These are phyloP conservation scores for Kazachstania martiniae DNA, from an alignment of 805 yeast species.

Conservation along the genomic window DNA sequence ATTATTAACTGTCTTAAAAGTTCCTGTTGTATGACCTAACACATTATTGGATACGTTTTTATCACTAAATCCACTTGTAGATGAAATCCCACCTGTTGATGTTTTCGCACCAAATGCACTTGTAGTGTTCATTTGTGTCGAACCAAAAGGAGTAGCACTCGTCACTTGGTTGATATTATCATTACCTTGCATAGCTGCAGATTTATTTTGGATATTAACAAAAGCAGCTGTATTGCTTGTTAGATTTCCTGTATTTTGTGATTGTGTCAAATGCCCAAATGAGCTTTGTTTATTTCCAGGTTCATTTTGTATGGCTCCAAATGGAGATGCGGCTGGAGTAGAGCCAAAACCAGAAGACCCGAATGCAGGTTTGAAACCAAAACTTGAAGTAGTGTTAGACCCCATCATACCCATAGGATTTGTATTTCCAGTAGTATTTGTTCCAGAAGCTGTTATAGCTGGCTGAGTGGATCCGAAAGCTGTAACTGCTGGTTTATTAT, in stretches of 20 bases:
- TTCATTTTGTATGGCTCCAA: background rate
- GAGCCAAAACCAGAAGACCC: conserved; percentile 12
- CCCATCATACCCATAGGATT: too few relatives aligned
- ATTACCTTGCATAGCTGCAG: background rate
- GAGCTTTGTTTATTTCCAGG: background rate
- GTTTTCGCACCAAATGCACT: conserved; percentile 1
- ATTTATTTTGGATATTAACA: conserved; percentile 1
- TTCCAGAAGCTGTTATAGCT: too few relatives aligned
- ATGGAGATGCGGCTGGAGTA: conserved; percentile 1
- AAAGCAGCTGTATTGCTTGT: conserved; percentile 10
- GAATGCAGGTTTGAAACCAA: too few relatives aligned
- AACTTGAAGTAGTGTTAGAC: too few relatives aligned
- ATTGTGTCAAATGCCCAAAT: too few relatives aligned
- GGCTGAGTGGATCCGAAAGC: too few relatives aligned
- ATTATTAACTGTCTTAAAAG: background rate
- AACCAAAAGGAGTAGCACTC: background rate
- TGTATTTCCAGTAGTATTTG: too few relatives aligned
- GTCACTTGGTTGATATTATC: background rate
- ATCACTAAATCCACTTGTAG: background rate
- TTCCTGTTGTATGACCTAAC: background rate
- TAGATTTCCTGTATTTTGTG: too few relatives aligned
- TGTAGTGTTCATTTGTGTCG: too few relatives aligned
- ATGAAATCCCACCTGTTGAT: conserved; percentile 1
- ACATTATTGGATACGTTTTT: background rate
- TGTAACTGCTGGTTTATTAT: too few relatives aligned